Conservation (phyloP, 176 grass and related monocot genomes). For the Musa itinerans region DNA sequence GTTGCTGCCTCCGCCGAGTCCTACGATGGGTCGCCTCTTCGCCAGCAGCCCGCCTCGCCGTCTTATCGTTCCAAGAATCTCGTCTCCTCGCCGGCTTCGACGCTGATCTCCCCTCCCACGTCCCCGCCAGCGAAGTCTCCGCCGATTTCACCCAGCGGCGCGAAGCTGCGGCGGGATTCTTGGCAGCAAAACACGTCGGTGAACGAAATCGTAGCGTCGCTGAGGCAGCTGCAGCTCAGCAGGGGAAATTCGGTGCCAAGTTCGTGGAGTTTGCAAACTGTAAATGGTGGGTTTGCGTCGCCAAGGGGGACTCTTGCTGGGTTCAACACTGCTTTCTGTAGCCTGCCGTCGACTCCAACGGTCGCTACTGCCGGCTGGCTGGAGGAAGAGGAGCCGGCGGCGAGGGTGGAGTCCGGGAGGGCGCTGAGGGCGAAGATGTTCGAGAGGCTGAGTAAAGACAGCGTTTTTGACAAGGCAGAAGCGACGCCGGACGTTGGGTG, state of each 20-base stretch:
- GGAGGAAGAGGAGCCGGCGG: background rate
- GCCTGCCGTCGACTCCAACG: slow-evolving; percentile 7
- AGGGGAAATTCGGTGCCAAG: background rate
- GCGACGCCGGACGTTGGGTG: background rate
- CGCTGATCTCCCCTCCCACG: background rate
- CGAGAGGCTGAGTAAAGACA: slow-evolving; percentile 4
- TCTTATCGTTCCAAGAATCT: background rate
- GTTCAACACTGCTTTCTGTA: background rate
- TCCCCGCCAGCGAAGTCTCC: slow-evolving; percentile 2
- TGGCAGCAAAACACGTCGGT: background rate
- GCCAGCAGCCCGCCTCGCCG: background rate
- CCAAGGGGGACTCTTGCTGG: background rate
- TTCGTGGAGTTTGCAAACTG: background rate
- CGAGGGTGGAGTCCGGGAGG: slow-evolving; percentile 8
- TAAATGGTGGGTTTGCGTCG: background rate
- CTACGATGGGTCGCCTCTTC: slow-evolving; percentile 16
- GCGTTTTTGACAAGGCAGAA: background rate
- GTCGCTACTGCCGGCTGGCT: background rate
- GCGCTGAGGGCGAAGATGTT: slow-evolving; percentile 12
- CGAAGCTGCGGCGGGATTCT: background rate
- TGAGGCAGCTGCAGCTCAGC: slow-evolving; percentile 4
- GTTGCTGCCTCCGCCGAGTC: background rate
- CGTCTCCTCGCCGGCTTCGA: slow-evolving; percentile 11
- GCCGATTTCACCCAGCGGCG: background rate
- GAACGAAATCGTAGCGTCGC: slow-evolving; percentile 8